Conservation (phyloP, 306 rosid species). For the Lathyrus sativus region DNA sequence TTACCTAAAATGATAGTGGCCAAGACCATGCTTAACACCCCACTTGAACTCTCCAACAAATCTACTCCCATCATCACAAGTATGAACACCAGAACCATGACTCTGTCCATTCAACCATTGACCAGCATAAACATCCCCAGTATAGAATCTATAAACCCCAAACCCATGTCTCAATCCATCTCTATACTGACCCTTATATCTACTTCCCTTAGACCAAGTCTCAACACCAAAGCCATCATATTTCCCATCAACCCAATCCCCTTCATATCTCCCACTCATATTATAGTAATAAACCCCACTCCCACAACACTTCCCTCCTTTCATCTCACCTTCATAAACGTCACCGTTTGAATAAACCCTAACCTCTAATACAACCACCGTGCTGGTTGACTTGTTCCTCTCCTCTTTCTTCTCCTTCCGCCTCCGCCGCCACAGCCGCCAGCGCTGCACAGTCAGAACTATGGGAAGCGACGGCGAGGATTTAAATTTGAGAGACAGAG, state of each 20-base stretch:
- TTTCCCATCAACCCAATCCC: slow-evolving; percentile 86
- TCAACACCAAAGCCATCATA: slow-evolving; percentile 88
- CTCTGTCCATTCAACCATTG: slow-evolving; percentile 90
- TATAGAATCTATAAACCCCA: slow-evolving; percentile 77
- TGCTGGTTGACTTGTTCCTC: neutral
- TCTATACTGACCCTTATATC: slow-evolving; percentile 75
- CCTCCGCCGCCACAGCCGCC: neutral
- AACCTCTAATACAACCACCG: neutral
- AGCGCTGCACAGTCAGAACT: neutral
- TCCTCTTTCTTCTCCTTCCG: neutral
- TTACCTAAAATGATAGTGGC: slow-evolving; percentile 90
- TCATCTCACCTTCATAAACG: slow-evolving; percentile 80
- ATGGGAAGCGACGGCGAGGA: slow-evolving; percentile 10
- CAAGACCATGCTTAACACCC: slow-evolving; percentile 91
- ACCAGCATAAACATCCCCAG: slow-evolving; percentile 84
- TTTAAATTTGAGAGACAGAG: slow-evolving; percentile 42
- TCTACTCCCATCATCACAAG: slow-evolving; percentile 80
- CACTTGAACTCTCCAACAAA: slow-evolving; percentile 86
- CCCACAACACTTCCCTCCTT: slow-evolving; percentile 63
- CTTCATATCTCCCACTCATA: slow-evolving; percentile 85
- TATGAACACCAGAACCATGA: slow-evolving; percentile 83
- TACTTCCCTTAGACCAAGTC: slow-evolving; percentile 82
- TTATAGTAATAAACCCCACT: slow-evolving; percentile 80
- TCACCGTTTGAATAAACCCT: slow-evolving; percentile 66
- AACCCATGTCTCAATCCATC: slow-evolving; percentile 78